These are phyloP conservation scores for Jaminaea rosea DNA, from an alignment of 1,284 basidiomycete genomes.

Conservation along the genomic window DNA sequence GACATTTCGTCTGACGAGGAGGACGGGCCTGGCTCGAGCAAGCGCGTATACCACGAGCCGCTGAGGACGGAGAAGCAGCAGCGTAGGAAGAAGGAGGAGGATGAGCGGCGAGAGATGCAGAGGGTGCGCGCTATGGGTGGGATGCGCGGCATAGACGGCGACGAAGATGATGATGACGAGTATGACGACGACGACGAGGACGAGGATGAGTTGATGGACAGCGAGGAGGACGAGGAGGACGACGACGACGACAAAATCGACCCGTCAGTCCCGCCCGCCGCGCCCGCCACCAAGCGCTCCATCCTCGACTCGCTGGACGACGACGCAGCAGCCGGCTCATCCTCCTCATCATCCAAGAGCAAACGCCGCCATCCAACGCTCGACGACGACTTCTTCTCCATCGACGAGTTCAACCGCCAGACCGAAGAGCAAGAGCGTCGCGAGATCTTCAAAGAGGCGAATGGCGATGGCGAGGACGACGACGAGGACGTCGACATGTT, in stretches of 20 bases:
- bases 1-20: slow-evolving; percentile 34
- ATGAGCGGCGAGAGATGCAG: slow-evolving; percentile 20
- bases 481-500: slow-evolving; percentile 48
- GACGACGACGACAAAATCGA: slow-evolving; percentile 46
- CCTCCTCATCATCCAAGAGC: slow-evolving; percentile 6
- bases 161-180: slow-evolving; percentile 11
- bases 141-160: slow-evolving; percentile 5
- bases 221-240: slow-evolving; percentile 11
- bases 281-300: not conserved
- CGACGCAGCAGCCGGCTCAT: slow-evolving; percentile 7
- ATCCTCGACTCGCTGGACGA: slow-evolving; percentile 29
- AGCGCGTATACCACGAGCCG: slow-evolving; percentile 35
- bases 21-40: slow-evolving; percentile 14
- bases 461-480: slow-evolving; percentile 51
- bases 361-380: slow-evolving; percentile 55
- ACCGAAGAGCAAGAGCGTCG: slow-evolving; percentile 68
- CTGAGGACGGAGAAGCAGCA: slow-evolving; percentile 40
- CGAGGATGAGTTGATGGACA: not conserved
- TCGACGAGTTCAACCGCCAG: slow-evolving; percentile 78
- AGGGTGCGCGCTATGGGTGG: not conserved
- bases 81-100: slow-evolving; percentile 25
- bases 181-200: slow-evolving; percentile 4
- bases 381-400: slow-evolving; percentile 89
- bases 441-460: slow-evolving; percentile 48
- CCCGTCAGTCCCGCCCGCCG: slow-evolving; percentile 51